phyloP scores from a whole-genome alignment of 441 rosid genomes.

The Euphorbia corollata region DNA sequence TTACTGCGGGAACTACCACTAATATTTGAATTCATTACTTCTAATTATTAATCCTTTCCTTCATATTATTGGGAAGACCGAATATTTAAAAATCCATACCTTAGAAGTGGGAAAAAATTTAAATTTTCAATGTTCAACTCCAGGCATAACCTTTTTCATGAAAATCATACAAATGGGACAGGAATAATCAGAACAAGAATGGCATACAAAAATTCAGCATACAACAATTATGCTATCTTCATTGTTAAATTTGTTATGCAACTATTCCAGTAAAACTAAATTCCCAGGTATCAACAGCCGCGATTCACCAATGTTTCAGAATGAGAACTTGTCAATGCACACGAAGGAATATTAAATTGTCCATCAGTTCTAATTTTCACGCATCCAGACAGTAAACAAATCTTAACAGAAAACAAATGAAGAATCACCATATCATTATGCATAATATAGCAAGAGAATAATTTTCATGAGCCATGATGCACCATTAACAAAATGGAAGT shows the following conservation, averaged over 20 bases:
- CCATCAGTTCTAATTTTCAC: background rate
- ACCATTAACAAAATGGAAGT: background rate
- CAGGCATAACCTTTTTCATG: background rate
- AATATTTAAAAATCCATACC: background rate
- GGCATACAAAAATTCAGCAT: background rate
- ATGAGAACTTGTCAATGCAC: background rate
- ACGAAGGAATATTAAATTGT: background rate
- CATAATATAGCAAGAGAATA: slow-evolving; percentile 8
- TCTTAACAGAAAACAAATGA: background rate
- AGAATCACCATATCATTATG: background rate
- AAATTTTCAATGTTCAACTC: slow-evolving; percentile 4
- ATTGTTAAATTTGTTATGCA: background rate
- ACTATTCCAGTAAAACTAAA: background rate
- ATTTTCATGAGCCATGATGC: background rate
- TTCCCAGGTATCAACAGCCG: background rate
- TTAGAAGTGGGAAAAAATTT: background rate
- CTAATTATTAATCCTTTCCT: background rate
- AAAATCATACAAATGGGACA: background rate
- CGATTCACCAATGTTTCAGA: background rate
- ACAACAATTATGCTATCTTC: background rate
- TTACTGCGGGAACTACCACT: background rate
- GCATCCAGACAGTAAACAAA: slow-evolving; percentile 5
- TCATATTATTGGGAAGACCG: too few species aligned
- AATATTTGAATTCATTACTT: background rate
- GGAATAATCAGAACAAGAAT: background rate